Percentiles rank a stretch among this genome's conserved stretches.
These are phyloP conservation scores for Pyrenopolyporus hunteri DNA, from an alignment of 495 filamentous ascomycete genomes.

Conservation along the genomic window DNA sequence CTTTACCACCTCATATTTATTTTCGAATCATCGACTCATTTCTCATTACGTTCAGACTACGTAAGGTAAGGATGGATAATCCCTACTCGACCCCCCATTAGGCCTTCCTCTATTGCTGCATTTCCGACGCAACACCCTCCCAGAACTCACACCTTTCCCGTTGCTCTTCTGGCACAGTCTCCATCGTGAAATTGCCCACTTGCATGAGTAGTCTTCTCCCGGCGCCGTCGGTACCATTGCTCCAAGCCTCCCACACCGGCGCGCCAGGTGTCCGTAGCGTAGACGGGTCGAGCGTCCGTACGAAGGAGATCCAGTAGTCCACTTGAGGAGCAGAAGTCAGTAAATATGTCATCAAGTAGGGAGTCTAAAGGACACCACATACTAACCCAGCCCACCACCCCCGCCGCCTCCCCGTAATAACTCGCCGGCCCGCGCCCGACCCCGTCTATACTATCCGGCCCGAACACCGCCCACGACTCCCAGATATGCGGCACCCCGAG, in stretches of 20 bases:
- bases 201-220: slow-evolving; percentile 41
- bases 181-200: slow-evolving; percentile 45
- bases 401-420: slow-evolving; percentile 33
- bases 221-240: background rate
- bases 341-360: too few species aligned
- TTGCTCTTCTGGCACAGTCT: slow-evolving; percentile 41
- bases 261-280: slow-evolving; percentile 19
- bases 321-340: too few species aligned
- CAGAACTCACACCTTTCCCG: slow-evolving; percentile 58
- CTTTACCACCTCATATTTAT: too few species aligned
- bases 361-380: too few species aligned
- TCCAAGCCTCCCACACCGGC: slow-evolving; percentile 47
- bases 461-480: slow-evolving; percentile 52
- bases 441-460: slow-evolving; percentile 43
- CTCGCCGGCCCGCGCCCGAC: slow-evolving; percentile 24
- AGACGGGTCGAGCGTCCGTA: slow-evolving; percentile 47
- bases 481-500: slow-evolving; percentile 46
- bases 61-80: too few species aligned
- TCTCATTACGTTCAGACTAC: too few species aligned
- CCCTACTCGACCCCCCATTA: background rate
- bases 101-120: slow-evolving; percentile 39
- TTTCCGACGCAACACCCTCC: slow-evolving; percentile 49
- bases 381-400: slow-evolving; percentile 31
- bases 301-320: slow-evolving; percentile 53
- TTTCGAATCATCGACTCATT: too few species aligned